A percentile compares a stretch with the other conserved stretches of the same genome.
phyloP scores from a whole-genome alignment of 345 rosid species.

The Mercurialis annua region DNA sequence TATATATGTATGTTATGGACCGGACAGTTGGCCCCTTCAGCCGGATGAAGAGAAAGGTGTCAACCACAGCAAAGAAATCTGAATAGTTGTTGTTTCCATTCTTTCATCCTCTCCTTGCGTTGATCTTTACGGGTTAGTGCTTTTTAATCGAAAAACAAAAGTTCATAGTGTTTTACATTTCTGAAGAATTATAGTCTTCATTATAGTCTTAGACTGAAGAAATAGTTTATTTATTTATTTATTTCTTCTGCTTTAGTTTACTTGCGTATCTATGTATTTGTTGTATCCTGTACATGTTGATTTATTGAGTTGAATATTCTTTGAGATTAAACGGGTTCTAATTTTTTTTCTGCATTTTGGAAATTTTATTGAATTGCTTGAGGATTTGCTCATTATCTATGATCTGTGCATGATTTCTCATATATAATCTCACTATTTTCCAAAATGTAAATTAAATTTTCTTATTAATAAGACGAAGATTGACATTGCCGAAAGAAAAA shows the following conservation, averaged over 20 bases:
- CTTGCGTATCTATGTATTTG: neutral
- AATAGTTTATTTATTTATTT: slow-evolving; percentile 10
- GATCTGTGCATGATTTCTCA: no score
- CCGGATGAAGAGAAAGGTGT: slow-evolving; percentile 75
- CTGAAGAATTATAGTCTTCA: slow-evolving; percentile 18
- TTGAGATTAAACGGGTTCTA: neutral
- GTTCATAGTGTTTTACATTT: slow-evolving; percentile 21
- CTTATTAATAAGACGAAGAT: neutral
- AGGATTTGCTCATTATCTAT: no score
- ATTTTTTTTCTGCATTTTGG: neutral
- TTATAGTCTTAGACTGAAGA: slow-evolving; percentile 10
- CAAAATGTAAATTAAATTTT: neutral
- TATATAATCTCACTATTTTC: no score
- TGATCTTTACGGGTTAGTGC: neutral
- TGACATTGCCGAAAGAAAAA: no score
- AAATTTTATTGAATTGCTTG: neutral
- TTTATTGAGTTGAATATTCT: neutral
- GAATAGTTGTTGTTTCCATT: slow-evolving; percentile 31
- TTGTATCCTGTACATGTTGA: neutral
- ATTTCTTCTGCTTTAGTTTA: slow-evolving; percentile 1
- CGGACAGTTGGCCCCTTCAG: slow-evolving; percentile 67
- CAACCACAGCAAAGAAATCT: slow-evolving; percentile 39
- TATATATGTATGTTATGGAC: slow-evolving; percentile 78
- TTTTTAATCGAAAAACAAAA: neutral
- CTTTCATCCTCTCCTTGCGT: neutral